A percentile compares a stretch with the other conserved stretches of the same genome.
phyloP scores from a whole-genome alignment of 208 protist genomes.

The Kentomonas sorsogonicus region DNA sequence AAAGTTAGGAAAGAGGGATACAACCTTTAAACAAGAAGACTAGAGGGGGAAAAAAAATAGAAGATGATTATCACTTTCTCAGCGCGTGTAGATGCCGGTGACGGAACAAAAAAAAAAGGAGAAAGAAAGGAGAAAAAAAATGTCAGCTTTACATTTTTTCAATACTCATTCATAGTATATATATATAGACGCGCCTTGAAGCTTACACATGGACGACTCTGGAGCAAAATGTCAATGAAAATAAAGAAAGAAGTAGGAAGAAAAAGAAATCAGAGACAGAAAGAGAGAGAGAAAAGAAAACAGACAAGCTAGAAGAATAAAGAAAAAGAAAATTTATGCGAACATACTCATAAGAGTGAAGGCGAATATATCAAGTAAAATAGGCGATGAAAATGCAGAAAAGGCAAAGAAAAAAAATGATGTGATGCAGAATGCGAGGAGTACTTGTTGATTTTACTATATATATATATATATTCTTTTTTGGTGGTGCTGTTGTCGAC shows the following conservation, averaged over 20 bases:
- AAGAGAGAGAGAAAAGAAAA: constrained; percentile 3
- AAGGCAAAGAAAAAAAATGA: background rate
- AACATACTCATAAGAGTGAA: background rate
- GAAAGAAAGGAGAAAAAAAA: no score
- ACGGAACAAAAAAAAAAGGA: no score
- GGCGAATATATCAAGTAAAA: background rate
- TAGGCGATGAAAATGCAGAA: background rate
- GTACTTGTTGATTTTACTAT: no score
- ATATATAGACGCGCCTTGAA: no score
- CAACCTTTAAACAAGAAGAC: background rate
- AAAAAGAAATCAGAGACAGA: background rate
- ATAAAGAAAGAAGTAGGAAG: background rate
- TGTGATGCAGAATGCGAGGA: background rate
- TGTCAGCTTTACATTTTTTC: no score
- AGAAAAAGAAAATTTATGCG: background rate
- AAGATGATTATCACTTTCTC: background rate
- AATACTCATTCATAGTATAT: no score
- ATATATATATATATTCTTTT: no score
- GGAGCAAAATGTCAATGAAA: no score
- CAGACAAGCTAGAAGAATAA: constrained; percentile 4
- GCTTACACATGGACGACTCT: no score
- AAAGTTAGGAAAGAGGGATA: background rate
- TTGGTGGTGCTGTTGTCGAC: no score
- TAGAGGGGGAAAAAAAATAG: constrained; percentile 2
- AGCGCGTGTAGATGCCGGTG: no score